A percentile compares a stretch with the other conserved stretches of the same genome.
phyloP scores from a whole-genome alignment of 495 filamentous ascomycete species.

The Aspergillus indologenus region DNA sequence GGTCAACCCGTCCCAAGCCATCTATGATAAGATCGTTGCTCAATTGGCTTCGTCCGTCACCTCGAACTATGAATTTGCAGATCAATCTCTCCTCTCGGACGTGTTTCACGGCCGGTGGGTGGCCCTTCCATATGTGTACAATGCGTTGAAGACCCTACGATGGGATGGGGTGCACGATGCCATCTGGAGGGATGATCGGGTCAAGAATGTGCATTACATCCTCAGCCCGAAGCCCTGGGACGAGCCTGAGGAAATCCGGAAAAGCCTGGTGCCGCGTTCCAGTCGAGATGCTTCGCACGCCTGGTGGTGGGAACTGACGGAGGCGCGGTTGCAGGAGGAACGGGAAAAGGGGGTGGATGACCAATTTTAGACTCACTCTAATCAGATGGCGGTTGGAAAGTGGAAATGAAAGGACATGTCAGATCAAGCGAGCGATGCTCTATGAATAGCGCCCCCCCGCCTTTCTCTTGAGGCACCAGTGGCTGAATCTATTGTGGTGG shows the following conservation, averaged over 20 bases:
- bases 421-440: neutral
- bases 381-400: neutral
- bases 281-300: conserved; percentile 38
- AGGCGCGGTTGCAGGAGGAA: conserved; percentile 50
- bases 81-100: conserved; percentile 69
- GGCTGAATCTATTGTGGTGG: neutral
- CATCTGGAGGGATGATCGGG: conserved; percentile 72
- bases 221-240: conserved; percentile 83
- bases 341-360: conserved; percentile 29
- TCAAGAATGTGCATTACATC: conserved; percentile 81
- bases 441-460: neutral
- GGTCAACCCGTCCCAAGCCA: conserved; percentile 56
- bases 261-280: conserved; percentile 3
- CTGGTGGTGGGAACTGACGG: conserved; percentile 65
- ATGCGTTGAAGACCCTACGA: conserved; percentile 76
- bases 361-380: neutral
- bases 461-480: neutral
- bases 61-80: conserved; percentile 64
- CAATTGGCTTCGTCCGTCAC: conserved; percentile 33
- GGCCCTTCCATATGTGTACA: conserved; percentile 72
- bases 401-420: neutral
- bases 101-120: conserved; percentile 68
- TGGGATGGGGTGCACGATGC: conserved; percentile 62
- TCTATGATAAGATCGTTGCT: conserved; percentile 54
- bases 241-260: conserved; percentile 37